Evolutionary conservation across 108 stramenopile species (phyloP), one percentile per base, ranked within the genome.

Genomic region (Skeletonema grethae): DNA sequence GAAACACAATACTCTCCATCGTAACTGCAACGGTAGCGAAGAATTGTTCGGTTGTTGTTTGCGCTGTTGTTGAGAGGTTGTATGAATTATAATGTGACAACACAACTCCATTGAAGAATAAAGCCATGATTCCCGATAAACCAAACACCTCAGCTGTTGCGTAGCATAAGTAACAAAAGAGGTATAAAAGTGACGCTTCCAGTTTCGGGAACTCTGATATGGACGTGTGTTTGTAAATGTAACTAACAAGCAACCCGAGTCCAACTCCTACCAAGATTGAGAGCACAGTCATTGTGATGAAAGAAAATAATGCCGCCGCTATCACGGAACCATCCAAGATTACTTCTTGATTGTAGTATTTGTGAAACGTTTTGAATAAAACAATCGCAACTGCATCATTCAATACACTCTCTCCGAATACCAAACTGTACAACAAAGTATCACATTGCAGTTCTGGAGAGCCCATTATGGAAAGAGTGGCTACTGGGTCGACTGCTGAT

Each of bases 311-410:
- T 15, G 95, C 92, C 16, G 71, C 31, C 11, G 93, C 88, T 46
- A 95, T 88, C 45, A 87, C 83, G 25, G 80, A 65, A 58, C 85
- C 76, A 28, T 70, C 79, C 77, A 80, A 82, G 35, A 48, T 88
- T 84, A 7, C 93, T 39, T 88, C 90, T 13, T 86, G 87, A 25
- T 86, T 82, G 76, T 95, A 95, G 67, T 84, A 96, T 50, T 85
- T 82, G 18, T 86, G 82, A 71, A 99, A 97, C 5, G 96, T 96
- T 50, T 96, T 90, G 84, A 99, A 99, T 12, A 99, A 72, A 20
- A 97, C 97, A 85, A 99, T 97, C 22, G 97, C 97, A 35, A 99
- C 92, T 7, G 98, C 98, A 84, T 99, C 98, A 73, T 99, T 99
- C 30, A 99, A 82, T 12, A 99, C 97, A 55, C 85, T 84, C 63